Evolutionary conservation across 352 stramenopile species (phyloP).

Genomic region (Paralagenidium karlingii): DNA sequence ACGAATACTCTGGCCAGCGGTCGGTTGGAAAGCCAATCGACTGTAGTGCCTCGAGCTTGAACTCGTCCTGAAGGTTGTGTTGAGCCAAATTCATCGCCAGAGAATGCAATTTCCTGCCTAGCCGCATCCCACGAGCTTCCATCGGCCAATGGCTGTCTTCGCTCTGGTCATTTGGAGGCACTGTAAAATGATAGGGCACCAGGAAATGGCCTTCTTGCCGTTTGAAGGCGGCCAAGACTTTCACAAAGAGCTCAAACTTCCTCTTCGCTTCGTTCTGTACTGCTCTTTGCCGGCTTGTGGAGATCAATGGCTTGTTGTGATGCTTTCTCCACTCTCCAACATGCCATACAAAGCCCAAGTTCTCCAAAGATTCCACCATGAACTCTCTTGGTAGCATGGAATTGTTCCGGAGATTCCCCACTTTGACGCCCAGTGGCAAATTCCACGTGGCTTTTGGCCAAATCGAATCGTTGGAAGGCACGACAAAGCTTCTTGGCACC

Average conservation of each 20-base stretch:
- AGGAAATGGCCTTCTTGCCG: constrained; percentile 53
- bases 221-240: constrained; percentile 32
- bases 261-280: too few relatives aligned
- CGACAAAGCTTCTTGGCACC: constrained; percentile 81
- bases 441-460: constrained; percentile 84
- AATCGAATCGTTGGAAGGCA: constrained; percentile 45
- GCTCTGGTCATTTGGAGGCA: constrained; percentile 11
- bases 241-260: constrained; percentile 38
- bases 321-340: constrained; percentile 57
- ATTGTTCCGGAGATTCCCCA: constrained; percentile 62
- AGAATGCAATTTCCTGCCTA: constrained; percentile 34
- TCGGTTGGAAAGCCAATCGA: constrained; percentile 52
- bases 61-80: constrained; percentile 36
- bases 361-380: constrained; percentile 20
- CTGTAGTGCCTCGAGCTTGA: constrained; percentile 40
- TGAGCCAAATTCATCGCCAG: too few relatives aligned
- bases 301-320: too few relatives aligned
- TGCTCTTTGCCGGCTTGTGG: too few relatives aligned
- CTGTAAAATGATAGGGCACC: constrained; percentile 41
- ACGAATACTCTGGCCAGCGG: constrained; percentile 61
- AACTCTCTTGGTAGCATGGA: constrained; percentile 15
- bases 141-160: constrained; percentile 22
- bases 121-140: constrained; percentile 28
- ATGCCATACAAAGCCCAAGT: constrained; percentile 59
- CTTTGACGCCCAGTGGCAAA: constrained; percentile 86